Percentiles rank a stretch among this genome's conserved stretches.
phyloP scores from a whole-genome alignment of 768 basidiomycete genomes.

The Termitomyces sp. region DNA sequence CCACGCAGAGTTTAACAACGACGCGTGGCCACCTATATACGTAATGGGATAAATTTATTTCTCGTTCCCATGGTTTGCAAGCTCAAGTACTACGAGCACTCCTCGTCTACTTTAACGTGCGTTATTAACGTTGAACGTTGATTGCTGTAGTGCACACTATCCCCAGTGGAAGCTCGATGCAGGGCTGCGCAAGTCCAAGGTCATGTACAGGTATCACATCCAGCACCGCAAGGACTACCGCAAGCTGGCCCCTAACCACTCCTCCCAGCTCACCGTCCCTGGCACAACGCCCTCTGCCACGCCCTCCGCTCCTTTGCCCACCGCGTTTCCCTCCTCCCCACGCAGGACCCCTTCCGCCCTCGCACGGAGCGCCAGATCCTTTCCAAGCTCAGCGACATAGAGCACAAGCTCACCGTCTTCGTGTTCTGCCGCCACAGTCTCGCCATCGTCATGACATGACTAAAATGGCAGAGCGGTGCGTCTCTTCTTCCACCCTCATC shows the following conservation, averaged over 20 bases:
- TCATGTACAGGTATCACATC: slow-evolving; percentile 94
- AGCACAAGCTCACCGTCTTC: slow-evolving; percentile 94
- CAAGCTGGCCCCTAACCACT: no score
- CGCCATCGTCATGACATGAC: slow-evolving; percentile 86
- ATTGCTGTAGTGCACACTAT: no score
- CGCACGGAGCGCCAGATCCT: slow-evolving; percentile 85
- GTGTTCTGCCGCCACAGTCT: slow-evolving; percentile 90
- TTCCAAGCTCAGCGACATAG: slow-evolving; percentile 90
- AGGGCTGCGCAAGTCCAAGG: slow-evolving; percentile 82
- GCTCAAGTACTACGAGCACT: slow-evolving; percentile 96
- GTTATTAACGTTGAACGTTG: no score
- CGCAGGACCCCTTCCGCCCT: slow-evolving; percentile 82
- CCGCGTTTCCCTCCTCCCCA: slow-evolving; percentile 79
- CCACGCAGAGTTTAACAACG: not conserved
- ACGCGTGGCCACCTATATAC: not conserved
- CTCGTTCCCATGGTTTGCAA: slow-evolving; percentile 21
- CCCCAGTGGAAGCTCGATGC: slow-evolving; percentile 99
- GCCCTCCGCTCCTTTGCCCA: slow-evolving; percentile 82
- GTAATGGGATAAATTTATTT: no score
- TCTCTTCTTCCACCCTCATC: not conserved
- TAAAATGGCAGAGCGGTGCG: slow-evolving; percentile 92
- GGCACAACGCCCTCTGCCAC: slow-evolving; percentile 97
- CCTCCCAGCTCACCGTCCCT: no score
- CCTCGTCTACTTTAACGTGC: slow-evolving; percentile 91
- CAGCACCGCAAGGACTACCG: slow-evolving; percentile 93